phyloP scores from a whole-genome alignment of 441 rosid genomes.

The Aleurites moluccanus region DNA sequence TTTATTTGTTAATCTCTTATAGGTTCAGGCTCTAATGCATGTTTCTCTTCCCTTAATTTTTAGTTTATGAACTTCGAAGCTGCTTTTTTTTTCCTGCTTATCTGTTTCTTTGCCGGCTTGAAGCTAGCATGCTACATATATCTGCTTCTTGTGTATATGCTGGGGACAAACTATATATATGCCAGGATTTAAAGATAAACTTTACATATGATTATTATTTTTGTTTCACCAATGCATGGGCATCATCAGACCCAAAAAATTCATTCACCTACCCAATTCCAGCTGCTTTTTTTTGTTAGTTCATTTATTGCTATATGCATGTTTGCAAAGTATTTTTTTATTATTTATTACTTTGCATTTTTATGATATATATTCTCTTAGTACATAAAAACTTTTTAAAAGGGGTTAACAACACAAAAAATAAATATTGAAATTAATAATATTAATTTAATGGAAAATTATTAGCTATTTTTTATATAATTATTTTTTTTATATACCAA shows the following conservation, averaged over 20 bases:
- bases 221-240: constrained; percentile 25
- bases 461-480: too few relatives aligned
- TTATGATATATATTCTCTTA: too few relatives aligned
- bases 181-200: constrained; percentile 22
- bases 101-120: constrained; percentile 35
- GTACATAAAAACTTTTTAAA: too few relatives aligned
- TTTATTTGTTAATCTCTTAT: constrained; percentile 2
- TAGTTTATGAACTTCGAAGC: constrained; percentile 43
- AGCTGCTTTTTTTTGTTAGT: neutral
- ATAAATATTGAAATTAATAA: too few relatives aligned
- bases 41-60: constrained; percentile 5
- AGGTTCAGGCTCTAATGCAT: constrained; percentile 17
- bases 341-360: too few relatives aligned
- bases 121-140: constrained; percentile 6
- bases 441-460: too few relatives aligned
- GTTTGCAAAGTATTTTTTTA: neutral
- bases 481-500: too few relatives aligned
- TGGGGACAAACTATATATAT: neutral
- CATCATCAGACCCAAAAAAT: constrained; percentile 27
- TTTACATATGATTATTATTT: neutral
- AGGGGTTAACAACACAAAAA: too few relatives aligned
- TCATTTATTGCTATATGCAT: neutral
- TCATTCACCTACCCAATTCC: neutral
- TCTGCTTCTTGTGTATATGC: constrained; percentile 7
- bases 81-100: constrained; percentile 32